A percentile compares a stretch with the other conserved stretches of the same genome.
These are phyloP conservation scores for Arabidopsis thaliana DNA, from an alignment of 345 rosid species.

Conservation along the genomic window TAIR10.1 NC_003076.8:3844501-3845000, in stretches of 20 bases:
- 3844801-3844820: neutral
- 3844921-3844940: neutral
- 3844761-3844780: neutral
- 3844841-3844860: neutral
- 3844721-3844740: neutral
- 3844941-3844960: conserved; percentile 2
- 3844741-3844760: neutral
- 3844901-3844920: neutral
- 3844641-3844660: conserved; percentile 12
- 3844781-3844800: neutral
- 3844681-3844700: conserved; percentile 7
- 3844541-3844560: conserved; percentile 41
- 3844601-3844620: conserved; percentile 47
- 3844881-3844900: no score
- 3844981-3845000: conserved; percentile 21
- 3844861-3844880: no score
- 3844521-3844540: neutral
- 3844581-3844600: conserved; percentile 27
- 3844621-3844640: conserved; percentile 15
- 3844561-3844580: conserved; percentile 20
- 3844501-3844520: conserved; percentile 7
- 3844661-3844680: conserved; percentile 10
- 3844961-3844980: conserved; percentile 18
- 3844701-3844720: neutral
- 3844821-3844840: neutral